Evolutionary conservation across 2,329 filamentous ascomycete species (phyloP).

Genomic region (Annulohypoxylon truncatum): DNA sequence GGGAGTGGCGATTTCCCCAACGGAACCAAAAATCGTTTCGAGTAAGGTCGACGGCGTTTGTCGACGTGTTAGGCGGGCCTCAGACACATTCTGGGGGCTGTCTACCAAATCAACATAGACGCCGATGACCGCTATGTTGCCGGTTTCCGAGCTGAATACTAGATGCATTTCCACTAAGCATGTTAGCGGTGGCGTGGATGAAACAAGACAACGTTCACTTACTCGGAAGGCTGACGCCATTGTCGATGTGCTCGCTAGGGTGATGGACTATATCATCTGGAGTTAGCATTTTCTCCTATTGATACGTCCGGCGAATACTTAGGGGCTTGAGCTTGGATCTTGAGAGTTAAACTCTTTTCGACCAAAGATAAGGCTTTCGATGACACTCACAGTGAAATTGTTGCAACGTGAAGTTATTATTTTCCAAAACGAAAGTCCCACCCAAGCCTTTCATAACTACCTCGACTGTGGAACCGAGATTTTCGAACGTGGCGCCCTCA

Average conservation of each 20-base stretch:
- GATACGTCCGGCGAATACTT: neutral
- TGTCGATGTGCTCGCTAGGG: conserved; percentile 61
- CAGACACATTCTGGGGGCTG: conserved; percentile 52
- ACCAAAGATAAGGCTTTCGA: neutral
- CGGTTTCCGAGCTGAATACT: conserved; percentile 62
- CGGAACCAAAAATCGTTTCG: conserved; percentile 59
- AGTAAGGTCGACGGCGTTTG: conserved; percentile 55
- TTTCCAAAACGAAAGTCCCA: conserved; percentile 52
- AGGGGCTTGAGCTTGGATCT: too few relatives aligned
- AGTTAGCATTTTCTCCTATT: neutral
- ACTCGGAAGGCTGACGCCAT: conserved; percentile 59
- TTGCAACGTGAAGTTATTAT: conserved; percentile 53
- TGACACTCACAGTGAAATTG: conserved; percentile 57
- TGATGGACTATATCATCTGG: conserved; percentile 53
- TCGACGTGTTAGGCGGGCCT: conserved; percentile 55
- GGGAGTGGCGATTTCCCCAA: conserved; percentile 56
- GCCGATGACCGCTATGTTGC: conserved; percentile 59
- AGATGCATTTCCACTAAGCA: conserved; percentile 66
- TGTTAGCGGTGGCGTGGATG: conserved; percentile 9
- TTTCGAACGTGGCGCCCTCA: conserved; percentile 63
- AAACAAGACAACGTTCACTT: conserved; percentile 33
- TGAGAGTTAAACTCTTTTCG: too few relatives aligned
- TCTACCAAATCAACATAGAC: conserved; percentile 57
- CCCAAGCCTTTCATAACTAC: conserved; percentile 61
- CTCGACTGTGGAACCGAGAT: conserved; percentile 68